Conservation (phyloP, 192 early-diverging fungal genomes). For the Coemansia sp. region DNA sequence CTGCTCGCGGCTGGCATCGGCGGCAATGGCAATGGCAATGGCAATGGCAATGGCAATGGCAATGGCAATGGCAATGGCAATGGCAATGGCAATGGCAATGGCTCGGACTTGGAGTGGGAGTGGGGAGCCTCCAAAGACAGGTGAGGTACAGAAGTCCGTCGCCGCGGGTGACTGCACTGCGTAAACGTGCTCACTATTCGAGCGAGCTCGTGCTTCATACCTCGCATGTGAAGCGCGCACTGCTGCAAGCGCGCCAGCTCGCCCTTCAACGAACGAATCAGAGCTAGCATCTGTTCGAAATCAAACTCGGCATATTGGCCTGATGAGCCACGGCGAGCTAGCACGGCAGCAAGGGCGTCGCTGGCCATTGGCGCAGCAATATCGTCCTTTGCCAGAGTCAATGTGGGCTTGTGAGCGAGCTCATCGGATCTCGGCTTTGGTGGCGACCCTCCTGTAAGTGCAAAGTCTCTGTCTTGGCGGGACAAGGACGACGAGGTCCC, state of each 20-base stretch:
- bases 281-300: background rate
- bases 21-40: background rate
- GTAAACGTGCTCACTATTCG: background rate
- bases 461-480: background rate
- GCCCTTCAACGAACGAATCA: background rate
- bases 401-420: background rate
- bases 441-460: background rate
- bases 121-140: background rate
- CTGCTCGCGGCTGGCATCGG: background rate
- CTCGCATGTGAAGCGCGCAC: slow-evolving; percentile 1
- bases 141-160: background rate
- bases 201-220: background rate
- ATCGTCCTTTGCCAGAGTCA: background rate
- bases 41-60: no score
- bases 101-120: background rate
- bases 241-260: slow-evolving; percentile 1
- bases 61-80: no score
- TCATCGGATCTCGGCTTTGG: background rate
- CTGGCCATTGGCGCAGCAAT: background rate
- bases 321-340: background rate
- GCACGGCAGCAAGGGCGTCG: background rate
- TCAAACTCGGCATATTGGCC: background rate
- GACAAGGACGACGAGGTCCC: no score
- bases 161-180: background rate
- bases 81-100: background rate